phyloP scores from a whole-genome alignment of 1,284 basidiomycete genomes.

The Hemileia vastatrix region DNA sequence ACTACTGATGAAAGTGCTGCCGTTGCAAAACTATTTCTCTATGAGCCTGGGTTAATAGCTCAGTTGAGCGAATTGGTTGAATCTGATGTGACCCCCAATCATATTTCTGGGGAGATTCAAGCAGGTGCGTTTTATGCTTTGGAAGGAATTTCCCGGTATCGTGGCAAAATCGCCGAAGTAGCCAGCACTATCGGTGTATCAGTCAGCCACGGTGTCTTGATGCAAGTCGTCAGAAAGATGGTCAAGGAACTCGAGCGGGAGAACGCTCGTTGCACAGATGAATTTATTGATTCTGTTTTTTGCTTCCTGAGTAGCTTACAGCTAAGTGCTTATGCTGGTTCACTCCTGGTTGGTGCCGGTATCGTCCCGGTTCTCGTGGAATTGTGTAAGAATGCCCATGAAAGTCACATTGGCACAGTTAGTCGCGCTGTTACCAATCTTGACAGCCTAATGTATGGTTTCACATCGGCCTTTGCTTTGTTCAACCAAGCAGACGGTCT shows the following conservation, averaged over 20 bases:
- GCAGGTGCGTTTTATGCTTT: constrained; percentile 76
- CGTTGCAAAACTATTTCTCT: constrained; percentile 73
- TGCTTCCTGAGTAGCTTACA: constrained; percentile 80
- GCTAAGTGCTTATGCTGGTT: constrained; percentile 70
- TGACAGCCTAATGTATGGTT: constrained; percentile 84
- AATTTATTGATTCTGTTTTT: constrained; percentile 75
- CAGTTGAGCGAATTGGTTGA: constrained; percentile 83
- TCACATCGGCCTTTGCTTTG: constrained; percentile 72
- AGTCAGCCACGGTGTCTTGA: constrained; percentile 88
- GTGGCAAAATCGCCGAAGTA: constrained; percentile 72
- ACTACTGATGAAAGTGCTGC: constrained; percentile 62
- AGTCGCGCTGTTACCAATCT: constrained; percentile 74
- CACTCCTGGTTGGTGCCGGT: constrained; percentile 95
- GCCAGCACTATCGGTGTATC: constrained; percentile 84
- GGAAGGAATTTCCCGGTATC: constrained; percentile 79
- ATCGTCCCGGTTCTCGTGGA: constrained; percentile 80
- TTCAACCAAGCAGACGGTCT: constrained; percentile 80
- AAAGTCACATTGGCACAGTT: constrained; percentile 56
- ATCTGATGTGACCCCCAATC: constrained; percentile 51
- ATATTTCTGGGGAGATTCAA: constrained; percentile 59
- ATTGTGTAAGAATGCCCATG: constrained; percentile 65
- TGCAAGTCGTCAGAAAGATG: constrained; percentile 73
- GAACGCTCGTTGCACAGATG: constrained; percentile 31
- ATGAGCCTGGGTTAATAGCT: constrained; percentile 79
- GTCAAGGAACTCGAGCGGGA: constrained; percentile 54